phyloP scores from a whole-genome alignment of 306 rosid species.

The Cucumis hystrix region DNA sequence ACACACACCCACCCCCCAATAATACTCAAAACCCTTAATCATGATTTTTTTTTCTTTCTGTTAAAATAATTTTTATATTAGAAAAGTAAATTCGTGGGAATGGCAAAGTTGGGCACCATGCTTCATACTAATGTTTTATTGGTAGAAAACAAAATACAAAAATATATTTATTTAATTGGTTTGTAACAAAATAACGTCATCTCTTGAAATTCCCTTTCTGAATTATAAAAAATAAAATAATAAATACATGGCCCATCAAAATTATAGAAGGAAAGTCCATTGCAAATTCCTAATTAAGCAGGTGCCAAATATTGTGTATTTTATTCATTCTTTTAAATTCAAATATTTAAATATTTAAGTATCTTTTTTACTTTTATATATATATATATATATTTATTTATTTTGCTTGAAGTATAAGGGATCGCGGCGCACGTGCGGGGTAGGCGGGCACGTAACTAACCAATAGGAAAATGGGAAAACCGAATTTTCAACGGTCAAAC shows the following conservation, averaged over 20 bases:
- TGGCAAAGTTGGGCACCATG: neutral
- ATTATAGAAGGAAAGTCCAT: neutral
- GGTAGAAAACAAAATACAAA: neutral
- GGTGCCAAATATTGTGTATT: neutral
- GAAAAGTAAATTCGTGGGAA: neutral
- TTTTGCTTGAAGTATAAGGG: neutral
- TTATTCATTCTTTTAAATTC: neutral
- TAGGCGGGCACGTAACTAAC: neutral
- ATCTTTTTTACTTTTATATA: neutral
- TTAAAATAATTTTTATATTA: neutral
- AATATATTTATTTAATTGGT: neutral
- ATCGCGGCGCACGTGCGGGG: conserved; percentile 1
- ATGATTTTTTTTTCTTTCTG: neutral
- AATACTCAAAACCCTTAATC: neutral
- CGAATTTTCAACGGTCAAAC: neutral
- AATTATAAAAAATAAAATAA: neutral
- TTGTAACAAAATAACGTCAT: neutral
- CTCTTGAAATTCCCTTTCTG: neutral
- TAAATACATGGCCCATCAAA: neutral
- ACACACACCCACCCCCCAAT: neutral
- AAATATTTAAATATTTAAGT: neutral
- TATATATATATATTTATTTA: no score
- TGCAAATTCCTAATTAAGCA: neutral
- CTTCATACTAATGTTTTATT: neutral
- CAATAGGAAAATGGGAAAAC: neutral